Evolutionary conservation across 2,329 filamentous ascomycete genomes (phyloP).

Genomic region (Aureobasidium zeae): DNA sequence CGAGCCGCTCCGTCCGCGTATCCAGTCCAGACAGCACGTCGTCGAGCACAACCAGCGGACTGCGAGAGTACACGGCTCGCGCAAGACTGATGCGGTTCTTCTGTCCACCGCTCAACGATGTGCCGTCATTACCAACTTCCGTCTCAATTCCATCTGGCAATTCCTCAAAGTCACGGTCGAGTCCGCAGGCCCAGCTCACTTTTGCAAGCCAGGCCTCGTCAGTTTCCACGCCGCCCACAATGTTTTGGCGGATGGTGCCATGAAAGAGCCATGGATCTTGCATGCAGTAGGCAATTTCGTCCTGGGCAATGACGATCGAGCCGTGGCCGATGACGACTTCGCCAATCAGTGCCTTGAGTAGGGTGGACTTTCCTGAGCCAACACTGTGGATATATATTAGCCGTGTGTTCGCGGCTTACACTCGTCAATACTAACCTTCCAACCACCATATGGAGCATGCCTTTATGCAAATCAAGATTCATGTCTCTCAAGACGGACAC

Average conservation of each 20-base stretch:
- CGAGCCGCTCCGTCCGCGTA: constrained; percentile 37
- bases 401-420: too few species aligned
- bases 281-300: constrained; percentile 17
- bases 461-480: constrained; percentile 11
- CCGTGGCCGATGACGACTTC: constrained; percentile 16
- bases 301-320: constrained; percentile 9
- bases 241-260: constrained; percentile 67
- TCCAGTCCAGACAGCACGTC: constrained; percentile 74
- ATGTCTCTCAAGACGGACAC: constrained; percentile 14
- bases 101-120: constrained; percentile 76
- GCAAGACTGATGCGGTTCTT: constrained; percentile 75
- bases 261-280: constrained; percentile 63
- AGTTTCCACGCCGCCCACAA: constrained; percentile 64
- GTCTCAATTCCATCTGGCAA: constrained; percentile 68
- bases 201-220: constrained; percentile 60
- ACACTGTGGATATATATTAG: constrained; percentile 10
- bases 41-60: constrained; percentile 67
- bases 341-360: constrained; percentile 18
- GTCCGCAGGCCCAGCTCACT: constrained; percentile 62
- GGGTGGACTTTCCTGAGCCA: constrained; percentile 20
- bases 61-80: constrained; percentile 68
- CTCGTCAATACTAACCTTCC: constrained; percentile 9
- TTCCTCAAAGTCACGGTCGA: constrained; percentile 68
- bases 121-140: constrained; percentile 74
- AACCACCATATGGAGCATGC: constrained; percentile 19